Conservation (phyloP, 83 land plant genomes). For the Diphasiastrum complanatum region DNA sequence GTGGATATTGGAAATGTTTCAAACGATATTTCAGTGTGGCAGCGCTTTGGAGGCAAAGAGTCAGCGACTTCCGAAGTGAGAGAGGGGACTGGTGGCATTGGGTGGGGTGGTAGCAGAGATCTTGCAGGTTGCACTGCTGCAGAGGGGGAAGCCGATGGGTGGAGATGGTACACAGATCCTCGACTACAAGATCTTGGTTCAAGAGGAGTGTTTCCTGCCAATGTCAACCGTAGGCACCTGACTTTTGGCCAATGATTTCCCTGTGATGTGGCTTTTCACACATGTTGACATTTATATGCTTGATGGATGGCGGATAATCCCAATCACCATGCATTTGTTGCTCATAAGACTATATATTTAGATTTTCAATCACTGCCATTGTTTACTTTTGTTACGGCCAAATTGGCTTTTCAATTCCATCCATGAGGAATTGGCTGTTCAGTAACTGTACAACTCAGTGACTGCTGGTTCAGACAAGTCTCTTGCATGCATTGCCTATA, state of each 20-base stretch:
- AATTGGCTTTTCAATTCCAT: too few species aligned
- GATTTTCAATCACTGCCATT: too few species aligned
- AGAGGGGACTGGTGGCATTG: slow-evolving; percentile 58
- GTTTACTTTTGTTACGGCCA: too few species aligned
- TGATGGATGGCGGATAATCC: too few species aligned
- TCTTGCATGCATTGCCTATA: too few species aligned
- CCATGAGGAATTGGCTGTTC: too few species aligned
- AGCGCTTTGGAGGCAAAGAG: slow-evolving; percentile 64
- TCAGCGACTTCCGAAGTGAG: slow-evolving; percentile 20
- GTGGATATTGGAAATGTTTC: slow-evolving; percentile 72
- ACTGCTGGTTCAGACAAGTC: too few species aligned
- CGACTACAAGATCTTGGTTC: slow-evolving; percentile 61
- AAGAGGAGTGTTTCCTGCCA: slow-evolving; percentile 74
- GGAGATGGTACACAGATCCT: slow-evolving; percentile 88
- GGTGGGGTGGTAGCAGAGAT: slow-evolving; percentile 67
- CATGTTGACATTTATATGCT: background rate
- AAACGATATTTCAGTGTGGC: slow-evolving; percentile 79
- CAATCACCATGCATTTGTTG: too few species aligned
- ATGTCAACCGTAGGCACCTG: slow-evolving; percentile 50
- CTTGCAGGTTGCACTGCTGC: slow-evolving; percentile 40
- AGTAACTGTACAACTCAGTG: too few species aligned
- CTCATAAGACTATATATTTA: too few species aligned
- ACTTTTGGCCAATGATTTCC: background rate
- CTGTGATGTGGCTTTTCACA: background rate
- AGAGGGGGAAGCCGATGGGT: slow-evolving; percentile 42